Evolutionary conservation across 257 asterid genomes (phyloP).

Genomic region (Jacaranda mimosifolia): DNA sequence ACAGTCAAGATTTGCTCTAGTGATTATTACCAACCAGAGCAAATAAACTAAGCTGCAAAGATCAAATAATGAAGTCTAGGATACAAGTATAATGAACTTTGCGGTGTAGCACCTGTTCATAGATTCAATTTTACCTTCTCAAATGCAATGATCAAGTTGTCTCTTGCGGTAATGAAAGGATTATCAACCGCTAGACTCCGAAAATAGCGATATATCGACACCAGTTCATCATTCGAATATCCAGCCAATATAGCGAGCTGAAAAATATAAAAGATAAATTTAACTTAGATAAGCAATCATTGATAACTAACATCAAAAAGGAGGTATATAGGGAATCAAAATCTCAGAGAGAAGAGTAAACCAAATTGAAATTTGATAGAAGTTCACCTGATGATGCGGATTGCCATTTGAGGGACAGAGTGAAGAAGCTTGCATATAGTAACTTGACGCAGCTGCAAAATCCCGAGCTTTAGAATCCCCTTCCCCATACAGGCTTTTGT

Average conservation of each 20-base stretch:
- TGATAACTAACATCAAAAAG: neutral
- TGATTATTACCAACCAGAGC: slow-evolving; percentile 19
- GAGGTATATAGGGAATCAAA: neutral
- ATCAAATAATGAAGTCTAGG: neutral
- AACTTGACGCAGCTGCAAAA: slow-evolving; percentile 78
- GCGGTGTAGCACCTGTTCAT: neutral
- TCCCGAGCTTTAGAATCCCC: slow-evolving; percentile 82
- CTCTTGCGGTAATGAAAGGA: slow-evolving; percentile 80
- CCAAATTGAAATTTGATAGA: neutral
- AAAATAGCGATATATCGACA: slow-evolving; percentile 75
- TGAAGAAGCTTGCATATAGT: slow-evolving; percentile 80
- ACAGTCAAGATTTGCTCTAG: neutral
- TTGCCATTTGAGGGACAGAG: slow-evolving; percentile 85
- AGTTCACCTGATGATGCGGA: slow-evolving; percentile 84
- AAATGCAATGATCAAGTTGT: slow-evolving; percentile 83
- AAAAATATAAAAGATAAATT: slow-evolving; percentile 16
- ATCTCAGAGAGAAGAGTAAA: neutral
- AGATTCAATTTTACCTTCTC: slow-evolving; percentile 66
- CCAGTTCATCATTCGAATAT: slow-evolving; percentile 77
- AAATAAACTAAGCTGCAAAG: neutral
- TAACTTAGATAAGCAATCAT: slow-evolving; percentile 10
- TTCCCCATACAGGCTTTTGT: slow-evolving; percentile 85
- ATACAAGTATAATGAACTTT: neutral
- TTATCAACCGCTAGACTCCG: slow-evolving; percentile 80
- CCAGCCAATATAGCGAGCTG: slow-evolving; percentile 92